Conservation (phyloP, 2,329 filamentous ascomycete genomes). For the Aspergillus pseudonomiae region DNA sequence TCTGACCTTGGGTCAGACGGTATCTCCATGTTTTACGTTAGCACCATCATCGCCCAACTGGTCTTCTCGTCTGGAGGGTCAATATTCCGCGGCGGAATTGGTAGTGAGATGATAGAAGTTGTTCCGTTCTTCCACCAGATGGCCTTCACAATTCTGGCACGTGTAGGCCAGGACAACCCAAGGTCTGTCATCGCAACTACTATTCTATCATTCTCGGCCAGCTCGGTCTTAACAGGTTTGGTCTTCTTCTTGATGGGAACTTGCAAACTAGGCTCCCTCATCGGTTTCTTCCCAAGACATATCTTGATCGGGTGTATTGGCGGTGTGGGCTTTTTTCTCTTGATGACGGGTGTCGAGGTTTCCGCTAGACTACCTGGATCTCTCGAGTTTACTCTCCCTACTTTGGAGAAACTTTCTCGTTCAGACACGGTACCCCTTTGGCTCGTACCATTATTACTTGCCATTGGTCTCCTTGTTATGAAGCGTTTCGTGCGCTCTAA, state of each 20-base stretch:
- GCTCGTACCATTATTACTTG: slow-evolving; percentile 76
- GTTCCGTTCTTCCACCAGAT: slow-evolving; percentile 99
- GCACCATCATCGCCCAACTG: slow-evolving; percentile 90
- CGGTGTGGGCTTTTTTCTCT: slow-evolving; percentile 91
- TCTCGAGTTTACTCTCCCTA: slow-evolving; percentile 77
- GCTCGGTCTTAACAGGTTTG: slow-evolving; percentile 84
- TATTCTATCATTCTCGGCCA: slow-evolving; percentile 86
- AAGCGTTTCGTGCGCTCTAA: slow-evolving; percentile 79
- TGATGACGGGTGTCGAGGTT: slow-evolving; percentile 90
- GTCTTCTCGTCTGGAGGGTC: slow-evolving; percentile 84
- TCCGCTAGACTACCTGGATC: slow-evolving; percentile 85
- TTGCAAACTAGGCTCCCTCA: slow-evolving; percentile 85
- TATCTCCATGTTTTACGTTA: slow-evolving; percentile 98
- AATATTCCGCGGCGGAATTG: slow-evolving; percentile 86
- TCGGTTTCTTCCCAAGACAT: slow-evolving; percentile 94
- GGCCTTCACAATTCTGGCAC: slow-evolving; percentile 81
- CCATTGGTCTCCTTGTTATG: slow-evolving; percentile 73
- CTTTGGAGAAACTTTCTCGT: slow-evolving; percentile 72
- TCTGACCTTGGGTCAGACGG: slow-evolving; percentile 84
- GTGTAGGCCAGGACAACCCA: slow-evolving; percentile 77
- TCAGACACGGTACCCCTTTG: slow-evolving; percentile 78
- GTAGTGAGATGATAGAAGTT: slow-evolving; percentile 97
- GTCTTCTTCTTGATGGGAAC: slow-evolving; percentile 91
- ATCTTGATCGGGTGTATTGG: slow-evolving; percentile 97
- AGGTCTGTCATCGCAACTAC: slow-evolving; percentile 91